phyloP scores from a whole-genome alignment of 768 basidiomycete genomes.

The Suillus luteus region DNA sequence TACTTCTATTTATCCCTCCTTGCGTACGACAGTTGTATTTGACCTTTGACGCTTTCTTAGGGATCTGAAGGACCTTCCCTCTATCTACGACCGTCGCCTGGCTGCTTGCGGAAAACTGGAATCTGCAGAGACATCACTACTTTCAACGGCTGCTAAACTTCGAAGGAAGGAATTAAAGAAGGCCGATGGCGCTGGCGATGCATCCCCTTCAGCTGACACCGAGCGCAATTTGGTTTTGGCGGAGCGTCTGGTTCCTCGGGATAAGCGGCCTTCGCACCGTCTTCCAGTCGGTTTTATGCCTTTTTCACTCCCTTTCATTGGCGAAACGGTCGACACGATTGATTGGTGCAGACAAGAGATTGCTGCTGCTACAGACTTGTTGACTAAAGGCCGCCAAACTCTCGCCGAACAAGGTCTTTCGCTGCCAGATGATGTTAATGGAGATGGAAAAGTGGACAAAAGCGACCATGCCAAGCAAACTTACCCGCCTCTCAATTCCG shows the following conservation, averaged over 20 bases:
- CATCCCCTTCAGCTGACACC: constrained; percentile 29
- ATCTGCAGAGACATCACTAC: constrained; percentile 75
- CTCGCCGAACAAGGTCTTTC: constrained; percentile 20
- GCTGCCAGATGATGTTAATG: constrained; percentile 27
- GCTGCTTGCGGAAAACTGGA: constrained; percentile 81
- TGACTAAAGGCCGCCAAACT: constrained; percentile 51
- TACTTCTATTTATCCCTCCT: background rate
- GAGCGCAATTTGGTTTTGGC: constrained; percentile 39
- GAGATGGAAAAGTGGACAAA: constrained; percentile 14
- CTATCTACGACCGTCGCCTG: constrained; percentile 74
- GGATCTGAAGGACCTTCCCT: constrained; percentile 85
- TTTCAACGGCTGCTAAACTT: constrained; percentile 77
- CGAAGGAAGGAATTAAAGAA: constrained; percentile 57
- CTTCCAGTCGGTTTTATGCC: constrained; percentile 56
- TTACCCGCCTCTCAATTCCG: constrained; percentile 67
- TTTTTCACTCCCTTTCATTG: constrained; percentile 64
- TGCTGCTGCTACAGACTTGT: constrained; percentile 46
- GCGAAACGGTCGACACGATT: constrained; percentile 91
- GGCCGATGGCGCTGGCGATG: constrained; percentile 31
- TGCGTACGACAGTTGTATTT: background rate
- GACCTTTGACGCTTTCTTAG: constrained; percentile 36
- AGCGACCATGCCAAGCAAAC: constrained; percentile 26
- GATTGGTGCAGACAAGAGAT: constrained; percentile 87
- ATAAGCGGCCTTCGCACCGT: constrained; percentile 78
- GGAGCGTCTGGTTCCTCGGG: constrained; percentile 62